phyloP scores from a whole-genome alignment of 352 stramenopile species.

The Halophytophthora batemanensis region DNA sequence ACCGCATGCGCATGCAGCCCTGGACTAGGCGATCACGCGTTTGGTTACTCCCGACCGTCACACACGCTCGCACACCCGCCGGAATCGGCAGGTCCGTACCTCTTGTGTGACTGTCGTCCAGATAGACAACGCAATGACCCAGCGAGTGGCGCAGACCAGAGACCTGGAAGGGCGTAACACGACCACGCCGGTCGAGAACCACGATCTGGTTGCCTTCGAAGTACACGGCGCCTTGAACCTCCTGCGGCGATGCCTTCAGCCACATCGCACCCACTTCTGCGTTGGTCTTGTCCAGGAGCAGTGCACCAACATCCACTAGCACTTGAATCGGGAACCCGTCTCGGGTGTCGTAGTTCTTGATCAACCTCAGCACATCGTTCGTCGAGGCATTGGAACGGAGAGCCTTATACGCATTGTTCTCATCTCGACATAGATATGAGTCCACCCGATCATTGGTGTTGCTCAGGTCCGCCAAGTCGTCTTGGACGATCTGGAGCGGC shows the following conservation, averaged over 20 bases:
- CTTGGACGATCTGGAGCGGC: constrained; percentile 39
- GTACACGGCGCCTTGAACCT: background rate
- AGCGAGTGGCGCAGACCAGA: background rate
- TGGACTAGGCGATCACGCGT: background rate
- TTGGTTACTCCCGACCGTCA: background rate
- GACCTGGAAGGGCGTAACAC: background rate
- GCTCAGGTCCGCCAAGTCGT: constrained; percentile 24
- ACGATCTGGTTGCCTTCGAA: constrained; percentile 1
- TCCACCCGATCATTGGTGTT: constrained; percentile 38
- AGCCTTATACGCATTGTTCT: background rate
- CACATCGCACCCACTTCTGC: background rate
- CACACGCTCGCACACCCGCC: background rate
- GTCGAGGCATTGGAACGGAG: background rate
- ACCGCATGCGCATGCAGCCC: background rate
- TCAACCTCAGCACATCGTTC: background rate
- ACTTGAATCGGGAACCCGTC: background rate
- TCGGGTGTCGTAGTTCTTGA: background rate
- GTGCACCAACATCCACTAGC: background rate
- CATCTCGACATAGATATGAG: background rate
- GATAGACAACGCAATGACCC: background rate
- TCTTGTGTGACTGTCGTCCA: background rate
- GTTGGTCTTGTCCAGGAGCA: background rate
- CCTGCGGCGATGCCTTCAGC: background rate
- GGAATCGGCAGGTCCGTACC: background rate
- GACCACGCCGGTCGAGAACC: background rate